Base-by-base conservation (phyloP, 352 stramenopile species). In the Phytophthora lateralis region DNA sequence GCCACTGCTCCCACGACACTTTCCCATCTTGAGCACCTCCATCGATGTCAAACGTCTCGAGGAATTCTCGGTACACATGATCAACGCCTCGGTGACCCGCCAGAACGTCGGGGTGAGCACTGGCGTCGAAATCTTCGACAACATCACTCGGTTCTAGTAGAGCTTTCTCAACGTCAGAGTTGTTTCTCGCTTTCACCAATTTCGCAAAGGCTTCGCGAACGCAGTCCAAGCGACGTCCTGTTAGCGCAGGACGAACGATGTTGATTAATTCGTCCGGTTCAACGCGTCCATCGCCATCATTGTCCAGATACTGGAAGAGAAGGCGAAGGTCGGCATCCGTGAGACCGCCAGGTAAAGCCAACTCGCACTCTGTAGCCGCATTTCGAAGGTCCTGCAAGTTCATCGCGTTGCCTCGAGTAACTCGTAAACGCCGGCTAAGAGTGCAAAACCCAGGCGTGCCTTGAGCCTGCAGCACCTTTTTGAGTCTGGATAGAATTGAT, bases 191-290 rank as follows among this genome's bases (percentile, higher is more conserved):
- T 53, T 84, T 92, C 61, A 97, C 91, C 60, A 98, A 82, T 11
- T 80, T 76, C 3, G 70, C 60, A 39, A 98, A 98, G 14, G 90
- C 93, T 42, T 90, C 70, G 18, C 71, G 71, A 14, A 97, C 86
- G 27, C 95, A 82, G 14, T 69, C 59, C 20, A 94, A 29, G 14
- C 92, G 80, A 0, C 79, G 69, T 10, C 89, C 76, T 44, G 70
- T 85, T 60, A 98, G 73, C 5, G 83, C 78, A 11, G 89, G 88
- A 14, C 88, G 72, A 15, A 98, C 69, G 2, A 81, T 90, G 4
- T 80, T 67, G 11, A 98, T 67, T 52, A 98, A 96, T 64, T 98
- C 93, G 38, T 89, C 80, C 17, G 93, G 80, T 43, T 85, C 82
- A 42, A 98, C 80, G 12, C 69, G 60, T 6, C 90, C 90, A 47